Base-by-base conservation (phyloP, 2,329 filamentous ascomycete genomes). In the Calycina herbarum region DNA sequence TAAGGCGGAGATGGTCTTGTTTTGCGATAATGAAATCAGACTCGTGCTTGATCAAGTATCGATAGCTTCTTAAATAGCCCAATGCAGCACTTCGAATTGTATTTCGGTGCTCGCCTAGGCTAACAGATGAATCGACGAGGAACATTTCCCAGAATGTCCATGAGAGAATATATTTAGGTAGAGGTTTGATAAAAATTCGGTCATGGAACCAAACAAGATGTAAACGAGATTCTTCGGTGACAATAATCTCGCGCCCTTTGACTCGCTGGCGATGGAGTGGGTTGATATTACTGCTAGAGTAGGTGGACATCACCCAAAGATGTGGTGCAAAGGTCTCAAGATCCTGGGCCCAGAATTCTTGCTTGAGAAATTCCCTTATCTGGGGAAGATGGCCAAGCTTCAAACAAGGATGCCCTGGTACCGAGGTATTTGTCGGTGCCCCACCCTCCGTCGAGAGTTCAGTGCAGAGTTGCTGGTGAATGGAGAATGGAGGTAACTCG, bases 1-100 rank as follows among this genome's bases (percentile, higher is more conserved):
- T 57, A 15, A 66, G 57, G 48, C 35, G 29, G 13, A 78, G 71
- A 15, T 66, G 63, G 62, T 40, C 1, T 72, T 69, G 27, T 71
- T 65, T 13, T 6, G 75, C 77, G 13, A 79, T 75, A 6, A 48
- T 31, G 38, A 79, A 76, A 64, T 79, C 78, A 31, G 74, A 76
- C 64, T 76, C 68, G 63, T 76, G 71, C 0, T 45, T 63, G 10
- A 80, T 69, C 1, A 79, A 69, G 6, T 72, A 63, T 0, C 62
- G 51, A 64, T 78, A 79, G 5, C 73, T 74, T 20, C 67, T 64
- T 6, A 80, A 64, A 31, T 76, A 76, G 1, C 78, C 78, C n/a
- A 75, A 48, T 17, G 61, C 61, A 48, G 64, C 40, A 27, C 17
- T 20, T 66, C 35, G 40, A 38, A 63, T 38, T 15, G 20, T 31